Evolutionary conservation across 2,329 filamentous ascomycete species (phyloP).

Genomic region (Sclerotinia borealis): DNA sequence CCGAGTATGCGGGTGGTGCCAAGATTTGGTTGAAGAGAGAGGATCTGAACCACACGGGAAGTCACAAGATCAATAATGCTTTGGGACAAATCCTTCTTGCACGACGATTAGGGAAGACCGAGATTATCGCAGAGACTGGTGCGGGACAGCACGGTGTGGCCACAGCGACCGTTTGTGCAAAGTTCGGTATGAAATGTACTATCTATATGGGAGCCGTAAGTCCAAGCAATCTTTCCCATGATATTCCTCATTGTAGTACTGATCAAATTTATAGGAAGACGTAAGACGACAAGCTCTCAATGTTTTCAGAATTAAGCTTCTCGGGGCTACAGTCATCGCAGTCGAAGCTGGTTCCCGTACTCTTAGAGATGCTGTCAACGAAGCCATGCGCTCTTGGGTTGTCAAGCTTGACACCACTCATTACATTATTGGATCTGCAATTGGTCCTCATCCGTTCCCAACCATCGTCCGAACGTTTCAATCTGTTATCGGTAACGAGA

Average conservation of each 20-base stretch:
- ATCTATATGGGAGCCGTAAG: constrained; percentile 85
- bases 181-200: constrained; percentile 96
- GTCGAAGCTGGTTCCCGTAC: constrained; percentile 86
- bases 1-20: constrained; percentile 81
- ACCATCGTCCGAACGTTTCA: constrained; percentile 98
- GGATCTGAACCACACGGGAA: constrained; percentile 95
- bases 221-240: background rate
- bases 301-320: constrained; percentile 95
- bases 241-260: constrained; percentile 4
- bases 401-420: constrained; percentile 88
- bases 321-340: constrained; percentile 86
- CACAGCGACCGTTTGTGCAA: constrained; percentile 93
- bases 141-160: constrained; percentile 97
- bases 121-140: constrained; percentile 96
- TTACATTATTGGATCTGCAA: constrained; percentile 97
- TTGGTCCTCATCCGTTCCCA: constrained; percentile 95
- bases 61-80: constrained; percentile 99
- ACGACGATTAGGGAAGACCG: constrained; percentile 80
- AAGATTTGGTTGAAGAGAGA: constrained; percentile 98
- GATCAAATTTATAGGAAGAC: constrained; percentile 54
- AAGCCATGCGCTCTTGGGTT: constrained; percentile 91
- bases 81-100: constrained; percentile 89
- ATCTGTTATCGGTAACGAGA: constrained; percentile 91
- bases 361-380: constrained; percentile 85
- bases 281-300: constrained; percentile 94